Conservation (phyloP, 352 stramenopile genomes). For the Globisporangium megalacanthum region DNA sequence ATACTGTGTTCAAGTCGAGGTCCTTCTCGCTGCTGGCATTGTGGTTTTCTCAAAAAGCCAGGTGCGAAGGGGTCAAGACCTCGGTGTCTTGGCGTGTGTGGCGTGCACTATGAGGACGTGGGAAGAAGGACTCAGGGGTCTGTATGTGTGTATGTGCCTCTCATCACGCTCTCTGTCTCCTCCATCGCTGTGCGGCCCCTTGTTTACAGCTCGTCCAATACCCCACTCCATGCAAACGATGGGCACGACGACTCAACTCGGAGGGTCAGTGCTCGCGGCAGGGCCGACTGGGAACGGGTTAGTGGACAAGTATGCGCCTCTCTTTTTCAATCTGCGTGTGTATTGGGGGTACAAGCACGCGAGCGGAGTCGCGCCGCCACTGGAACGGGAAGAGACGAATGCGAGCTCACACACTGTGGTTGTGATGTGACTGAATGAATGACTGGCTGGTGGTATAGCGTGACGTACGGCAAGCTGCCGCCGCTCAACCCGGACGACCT, state of each 20-base stretch:
- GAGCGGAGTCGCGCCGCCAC: too few relatives aligned
- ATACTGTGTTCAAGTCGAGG: too few relatives aligned
- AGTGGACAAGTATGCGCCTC: conserved; percentile 24
- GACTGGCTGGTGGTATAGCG: conserved; percentile 28
- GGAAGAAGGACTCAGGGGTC: too few relatives aligned
- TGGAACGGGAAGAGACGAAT: background rate
- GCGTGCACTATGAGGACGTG: too few relatives aligned
- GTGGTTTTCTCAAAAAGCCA: too few relatives aligned
- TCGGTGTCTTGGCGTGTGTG: too few relatives aligned
- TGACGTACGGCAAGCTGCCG: conserved; percentile 71
- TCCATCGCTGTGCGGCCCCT: background rate
- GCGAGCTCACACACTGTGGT: background rate
- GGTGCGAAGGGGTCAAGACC: too few relatives aligned
- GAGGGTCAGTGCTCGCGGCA: conserved; percentile 51
- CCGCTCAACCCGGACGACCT: conserved; percentile 84
- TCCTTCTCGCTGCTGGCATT: too few relatives aligned
- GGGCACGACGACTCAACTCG: conserved; percentile 33
- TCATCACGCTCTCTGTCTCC: background rate
- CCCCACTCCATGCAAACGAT: conserved; percentile 19
- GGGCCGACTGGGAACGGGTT: conserved; percentile 61
- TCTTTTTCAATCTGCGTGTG: background rate
- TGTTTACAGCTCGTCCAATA: too few relatives aligned
- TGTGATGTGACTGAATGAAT: background rate
- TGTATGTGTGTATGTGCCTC: too few relatives aligned
- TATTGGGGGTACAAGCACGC: too few relatives aligned